Base-by-base conservation (phyloP, 805 yeast species). In the Torulaspora gathmanii region DNA sequence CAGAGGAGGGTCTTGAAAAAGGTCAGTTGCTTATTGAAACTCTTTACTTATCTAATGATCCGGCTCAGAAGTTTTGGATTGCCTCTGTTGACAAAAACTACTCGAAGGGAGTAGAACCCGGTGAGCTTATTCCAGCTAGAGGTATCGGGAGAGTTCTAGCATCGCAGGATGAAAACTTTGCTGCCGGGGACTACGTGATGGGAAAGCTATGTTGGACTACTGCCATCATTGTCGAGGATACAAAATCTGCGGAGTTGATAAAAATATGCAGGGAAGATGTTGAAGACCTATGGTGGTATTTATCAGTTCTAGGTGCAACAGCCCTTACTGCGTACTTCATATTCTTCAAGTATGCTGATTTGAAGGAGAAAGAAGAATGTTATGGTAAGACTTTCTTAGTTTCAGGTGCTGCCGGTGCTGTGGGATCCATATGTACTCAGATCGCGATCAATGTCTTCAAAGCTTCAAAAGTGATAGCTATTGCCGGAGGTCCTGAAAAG, bases 331-430 rank as follows among this genome's bases (percentile, higher is more conserved):
- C 86, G 1, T 80, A 78, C 65, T 67, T 74, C 50, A 80, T 80
- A 10, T 69, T 79, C 45, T 64, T 59, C 47, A 71, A 72, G 31
- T 70, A 78, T 44, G 80, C 79, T n/a, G 63, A 70, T 36, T 60
- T 79, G 45, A 58, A 65, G 44, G 68, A 61, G 40, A 63, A 65
- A 16, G 70, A 70, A 19, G 67, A 63, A 22, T 61, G 60, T 23
- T 67, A 61, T 23, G 69, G 64, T 22, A 79, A 79, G 55, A 67
- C 71, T 6, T 69, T 77, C 52, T 63, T 80, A 36, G 67, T 82
- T 36, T 75, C 82, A 15, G 86, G 85, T 46, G 87, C 87, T 11
- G 74, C 82, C 6, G 88, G 88, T 49, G 85, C 86, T n/a, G 82
- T 82, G n/a, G 87, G 87, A 11, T 72, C 78, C 20, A 64, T 72